Evolutionary conservation across 805 yeast species (phyloP).

Genomic region (Suhomyces prunicola): DNA sequence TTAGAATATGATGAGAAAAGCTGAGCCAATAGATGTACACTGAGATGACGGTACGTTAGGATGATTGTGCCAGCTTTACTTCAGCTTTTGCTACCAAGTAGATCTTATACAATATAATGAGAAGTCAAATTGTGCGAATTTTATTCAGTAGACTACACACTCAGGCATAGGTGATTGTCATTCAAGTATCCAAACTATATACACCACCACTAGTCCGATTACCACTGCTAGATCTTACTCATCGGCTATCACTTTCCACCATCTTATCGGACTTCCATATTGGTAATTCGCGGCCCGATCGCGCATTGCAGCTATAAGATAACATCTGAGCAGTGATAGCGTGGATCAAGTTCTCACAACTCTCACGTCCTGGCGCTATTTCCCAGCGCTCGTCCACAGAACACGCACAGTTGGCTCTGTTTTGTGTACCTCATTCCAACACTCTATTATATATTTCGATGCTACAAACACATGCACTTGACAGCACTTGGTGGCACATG

Average conservation of each 20-base stretch:
- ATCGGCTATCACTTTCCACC: too few relatives aligned
- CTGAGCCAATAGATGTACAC: not conserved
- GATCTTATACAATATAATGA: not conserved
- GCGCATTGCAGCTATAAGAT: not conserved
- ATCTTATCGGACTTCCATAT: not conserved
- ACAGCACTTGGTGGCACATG: not conserved
- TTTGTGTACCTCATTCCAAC: not conserved
- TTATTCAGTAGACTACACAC: not conserved
- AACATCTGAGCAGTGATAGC: not conserved
- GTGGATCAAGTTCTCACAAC: not conserved
- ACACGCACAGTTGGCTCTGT: not conserved
- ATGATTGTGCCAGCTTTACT: not conserved
- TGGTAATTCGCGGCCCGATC: not conserved
- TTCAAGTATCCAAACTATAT: too few relatives aligned
- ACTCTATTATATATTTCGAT: not conserved
- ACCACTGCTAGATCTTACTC: too few relatives aligned
- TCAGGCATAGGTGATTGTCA: not conserved
- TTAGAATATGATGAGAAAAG: not conserved
- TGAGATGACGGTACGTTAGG: not conserved
- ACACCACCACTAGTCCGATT: too few relatives aligned
- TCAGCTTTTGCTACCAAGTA: not conserved
- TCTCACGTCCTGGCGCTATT: not conserved
- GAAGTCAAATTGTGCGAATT: not conserved
- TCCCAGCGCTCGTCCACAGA: not conserved
- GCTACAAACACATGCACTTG: not conserved